Base-by-base conservation (phyloP, 2,329 filamentous ascomycete genomes). In the Arthrobotrys pseudoclavata region DNA sequence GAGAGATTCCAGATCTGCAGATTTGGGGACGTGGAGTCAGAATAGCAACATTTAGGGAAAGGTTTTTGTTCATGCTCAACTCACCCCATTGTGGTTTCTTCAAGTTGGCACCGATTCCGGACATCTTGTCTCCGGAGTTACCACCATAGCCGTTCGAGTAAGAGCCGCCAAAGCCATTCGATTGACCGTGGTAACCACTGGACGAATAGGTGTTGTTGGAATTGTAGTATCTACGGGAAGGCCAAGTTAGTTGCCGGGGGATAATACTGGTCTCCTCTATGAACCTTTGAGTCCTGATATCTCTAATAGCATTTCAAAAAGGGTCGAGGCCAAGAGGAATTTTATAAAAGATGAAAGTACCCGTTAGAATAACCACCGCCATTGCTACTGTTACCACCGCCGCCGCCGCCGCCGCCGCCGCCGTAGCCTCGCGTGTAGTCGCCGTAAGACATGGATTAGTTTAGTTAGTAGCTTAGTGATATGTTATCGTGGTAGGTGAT, bases 81-180 rank as follows among this genome's bases (percentile, higher is more conserved):
- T 84, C 86, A 95, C 92, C 92, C 92, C 92, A 99, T 80, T 90
- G 87, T 83, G 97, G 96, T 83, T 91, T 90, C 86, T 96, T 95
- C 81, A 99, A 87, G 82, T 91, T 90, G 80, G 93, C 88, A 82
- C 96, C 96, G 79, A 99, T 92, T 84, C 91, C 91, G 81, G 90
- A 92, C 96, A 99, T 99, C 82, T 92, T 91, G 86, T 99, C 96
- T 84, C 95, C 94, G 80, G 93, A 92, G 80, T 88, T 55, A 18
- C 63, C 62, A 24, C 88, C 85, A 72, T 84, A 84, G 63, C 83
- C 84, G 45, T 85, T 84, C 63, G 85, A 84, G 76, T 84, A 82
- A 13, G 82, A 81, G 31, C 81, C 81, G 20, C 81, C 81, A 45
- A 83, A 83, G 4, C 78, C 76, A 18, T 79, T 60, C 81, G 81